A percentile compares a stretch with the other conserved stretches of the same genome.
These are phyloP conservation scores for Adansonia digitata DNA, from an alignment of 345 rosid species.

Conservation along the genomic window DNA sequence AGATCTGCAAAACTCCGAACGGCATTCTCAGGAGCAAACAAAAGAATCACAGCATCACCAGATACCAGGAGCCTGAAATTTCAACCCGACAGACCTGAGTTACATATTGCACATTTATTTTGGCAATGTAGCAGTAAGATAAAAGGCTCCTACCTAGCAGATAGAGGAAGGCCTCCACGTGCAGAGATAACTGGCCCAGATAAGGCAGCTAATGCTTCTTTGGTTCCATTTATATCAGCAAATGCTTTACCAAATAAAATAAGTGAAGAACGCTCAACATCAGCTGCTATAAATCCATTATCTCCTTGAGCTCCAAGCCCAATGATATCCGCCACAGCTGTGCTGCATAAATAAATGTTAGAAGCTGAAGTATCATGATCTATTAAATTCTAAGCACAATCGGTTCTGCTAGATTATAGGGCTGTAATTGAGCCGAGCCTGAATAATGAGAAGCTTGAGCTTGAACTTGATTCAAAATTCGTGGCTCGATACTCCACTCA, in stretches of 20 bases:
- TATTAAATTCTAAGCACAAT: not conserved
- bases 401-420: too few relatives aligned
- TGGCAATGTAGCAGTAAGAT: not conserved
- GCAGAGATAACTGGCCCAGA: constrained; percentile 30
- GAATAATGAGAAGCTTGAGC: too few relatives aligned
- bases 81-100: constrained; percentile 8
- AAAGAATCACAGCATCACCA: constrained; percentile 19
- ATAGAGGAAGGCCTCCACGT: constrained; percentile 30
- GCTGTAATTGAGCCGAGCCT: too few relatives aligned
- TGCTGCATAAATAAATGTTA: constrained; percentile 12
- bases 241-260: constrained; percentile 31
- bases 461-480: too few relatives aligned
- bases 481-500: too few relatives aligned
- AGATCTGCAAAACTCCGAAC: constrained; percentile 23
- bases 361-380: not conserved
- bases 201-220: constrained; percentile 26
- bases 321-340: constrained; percentile 13
- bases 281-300: constrained; percentile 30
- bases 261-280: constrained; percentile 31
- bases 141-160: constrained; percentile 18
- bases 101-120: not conserved
- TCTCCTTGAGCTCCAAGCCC: constrained; percentile 28
- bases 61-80: constrained; percentile 29
- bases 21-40: constrained; percentile 27
- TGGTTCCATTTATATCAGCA: constrained; percentile 25